Conservation (phyloP, 106 monocot species). For the Gastrodia elata region DNA sequence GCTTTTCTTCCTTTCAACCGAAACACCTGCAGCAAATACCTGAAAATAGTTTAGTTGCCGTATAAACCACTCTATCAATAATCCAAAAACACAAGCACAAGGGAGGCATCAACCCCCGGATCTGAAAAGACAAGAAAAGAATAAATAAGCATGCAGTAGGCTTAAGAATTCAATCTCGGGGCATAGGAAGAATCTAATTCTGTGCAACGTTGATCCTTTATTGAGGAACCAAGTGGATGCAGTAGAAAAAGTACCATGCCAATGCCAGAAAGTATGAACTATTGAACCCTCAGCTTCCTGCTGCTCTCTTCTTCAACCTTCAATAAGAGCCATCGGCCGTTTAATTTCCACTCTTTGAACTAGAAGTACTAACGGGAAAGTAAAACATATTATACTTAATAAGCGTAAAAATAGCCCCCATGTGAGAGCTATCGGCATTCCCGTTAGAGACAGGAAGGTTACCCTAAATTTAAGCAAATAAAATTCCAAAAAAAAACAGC, state of each 20-base stretch:
- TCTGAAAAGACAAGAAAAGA: neutral
- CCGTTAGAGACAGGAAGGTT: neutral
- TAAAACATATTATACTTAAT: neutral
- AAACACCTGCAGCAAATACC: neutral
- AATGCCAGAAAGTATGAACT: neutral
- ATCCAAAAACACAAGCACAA: neutral
- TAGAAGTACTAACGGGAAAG: neutral
- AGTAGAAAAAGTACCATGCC: neutral
- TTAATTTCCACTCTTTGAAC: neutral
- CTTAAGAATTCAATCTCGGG: conserved; percentile 3
- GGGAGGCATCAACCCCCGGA: neutral
- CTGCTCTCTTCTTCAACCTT: neutral
- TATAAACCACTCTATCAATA: neutral
- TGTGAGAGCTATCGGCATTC: neutral
- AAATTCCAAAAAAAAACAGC: neutral
- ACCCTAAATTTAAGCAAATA: neutral
- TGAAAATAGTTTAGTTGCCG: neutral
- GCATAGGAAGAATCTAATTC: neutral
- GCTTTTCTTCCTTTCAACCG: neutral
- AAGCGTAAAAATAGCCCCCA: no score
- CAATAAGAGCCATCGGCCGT: neutral
- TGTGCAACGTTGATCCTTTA: neutral
- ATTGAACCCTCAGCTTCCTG: neutral
- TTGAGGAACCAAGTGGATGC: neutral
- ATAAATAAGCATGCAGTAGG: neutral